These are phyloP conservation scores for Starmerella cellae DNA, from an alignment of 805 yeast genomes.

Conservation along the genomic window DNA sequence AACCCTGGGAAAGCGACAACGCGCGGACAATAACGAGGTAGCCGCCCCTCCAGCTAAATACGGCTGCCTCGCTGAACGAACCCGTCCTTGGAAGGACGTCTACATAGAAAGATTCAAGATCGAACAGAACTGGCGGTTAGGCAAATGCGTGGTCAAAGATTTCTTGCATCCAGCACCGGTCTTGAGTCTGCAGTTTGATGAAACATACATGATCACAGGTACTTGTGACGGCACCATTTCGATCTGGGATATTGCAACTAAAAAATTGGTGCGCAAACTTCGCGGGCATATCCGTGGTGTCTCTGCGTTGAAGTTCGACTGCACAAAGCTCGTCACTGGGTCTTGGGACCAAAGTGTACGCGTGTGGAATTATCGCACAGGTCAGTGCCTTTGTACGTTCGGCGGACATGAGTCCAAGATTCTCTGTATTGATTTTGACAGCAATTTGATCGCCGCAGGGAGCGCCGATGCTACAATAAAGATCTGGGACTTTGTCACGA, in stretches of 20 bases:
- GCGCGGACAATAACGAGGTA: neutral
- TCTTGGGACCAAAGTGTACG: constrained; percentile 82
- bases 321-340: constrained; percentile 79
- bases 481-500: constrained; percentile 90
- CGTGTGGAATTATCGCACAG: constrained; percentile 93
- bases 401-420: constrained; percentile 85
- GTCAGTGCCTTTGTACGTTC: constrained; percentile 86
- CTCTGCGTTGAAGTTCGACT: constrained; percentile 71
- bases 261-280: constrained; percentile 61
- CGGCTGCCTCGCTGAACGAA: constrained; percentile 17
- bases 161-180: constrained; percentile 48
- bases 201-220: constrained; percentile 73
- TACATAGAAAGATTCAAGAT: constrained; percentile 82
- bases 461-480: constrained; percentile 85
- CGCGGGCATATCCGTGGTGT: constrained; percentile 86
- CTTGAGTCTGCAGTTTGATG: constrained; percentile 74
- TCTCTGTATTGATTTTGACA: constrained; percentile 66
- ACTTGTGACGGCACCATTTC: constrained; percentile 82
- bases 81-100: constrained; percentile 91
- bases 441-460: constrained; percentile 78
- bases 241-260: constrained; percentile 83
- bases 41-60: neutral
- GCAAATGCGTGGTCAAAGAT: constrained; percentile 47
- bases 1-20: constrained; percentile 1
- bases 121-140: constrained; percentile 91